Conservation (phyloP, 225 moss, liverwort and hornwort species). For the Climacium dendroides region DNA sequence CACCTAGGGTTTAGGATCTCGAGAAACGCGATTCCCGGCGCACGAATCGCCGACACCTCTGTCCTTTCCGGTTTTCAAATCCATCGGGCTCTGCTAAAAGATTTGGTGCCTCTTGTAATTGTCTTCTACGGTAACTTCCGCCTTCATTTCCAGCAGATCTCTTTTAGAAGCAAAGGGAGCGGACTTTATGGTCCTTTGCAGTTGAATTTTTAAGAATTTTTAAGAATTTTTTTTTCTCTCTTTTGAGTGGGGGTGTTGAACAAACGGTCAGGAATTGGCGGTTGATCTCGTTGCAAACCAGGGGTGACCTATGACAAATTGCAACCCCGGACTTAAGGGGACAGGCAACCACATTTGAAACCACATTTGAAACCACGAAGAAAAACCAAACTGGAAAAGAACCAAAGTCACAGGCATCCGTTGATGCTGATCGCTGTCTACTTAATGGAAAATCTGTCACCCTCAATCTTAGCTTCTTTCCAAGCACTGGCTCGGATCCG, state of each 20-base stretch:
- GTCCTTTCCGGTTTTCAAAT: background rate
- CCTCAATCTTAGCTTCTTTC: too few species aligned
- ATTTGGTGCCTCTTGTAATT: background rate
- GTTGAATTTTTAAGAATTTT: too few species aligned
- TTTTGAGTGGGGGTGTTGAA: too few species aligned
- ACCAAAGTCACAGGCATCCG: too few species aligned
- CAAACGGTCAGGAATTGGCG: too few species aligned
- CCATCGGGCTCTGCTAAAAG: too few species aligned
- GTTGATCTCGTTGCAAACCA: background rate
- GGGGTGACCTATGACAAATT: background rate
- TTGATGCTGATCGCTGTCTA: too few species aligned
- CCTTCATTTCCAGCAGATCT: background rate
- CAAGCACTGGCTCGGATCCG: background rate
- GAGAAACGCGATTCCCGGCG: background rate
- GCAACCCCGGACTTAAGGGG: background rate
- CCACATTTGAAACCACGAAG: too few species aligned
- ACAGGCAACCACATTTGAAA: background rate
- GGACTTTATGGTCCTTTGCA: background rate
- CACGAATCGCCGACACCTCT: background rate
- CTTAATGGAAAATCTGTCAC: too few species aligned
- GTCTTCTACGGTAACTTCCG: background rate
- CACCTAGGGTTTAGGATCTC: background rate
- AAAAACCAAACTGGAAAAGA: background rate
- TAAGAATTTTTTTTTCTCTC: too few species aligned
- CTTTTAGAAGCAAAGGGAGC: background rate